phyloP scores from a whole-genome alignment of 805 yeast species.

The Ascoidea rubescens region DNA sequence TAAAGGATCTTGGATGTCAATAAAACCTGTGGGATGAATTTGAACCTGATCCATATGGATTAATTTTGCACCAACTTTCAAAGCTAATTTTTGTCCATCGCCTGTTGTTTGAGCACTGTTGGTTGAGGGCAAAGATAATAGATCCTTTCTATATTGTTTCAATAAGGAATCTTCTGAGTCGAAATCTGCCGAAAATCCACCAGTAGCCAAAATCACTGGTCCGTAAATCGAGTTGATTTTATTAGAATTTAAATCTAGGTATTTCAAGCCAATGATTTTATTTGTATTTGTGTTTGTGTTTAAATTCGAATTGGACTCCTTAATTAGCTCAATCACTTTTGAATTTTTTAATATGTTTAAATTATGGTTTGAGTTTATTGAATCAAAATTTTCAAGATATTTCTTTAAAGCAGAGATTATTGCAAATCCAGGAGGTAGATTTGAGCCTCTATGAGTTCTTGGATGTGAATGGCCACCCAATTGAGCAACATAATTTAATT shows the following conservation, averaged over 20 bases:
- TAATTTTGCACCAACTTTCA: slow-evolving; percentile 30
- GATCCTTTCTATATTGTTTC: slow-evolving; percentile 30
- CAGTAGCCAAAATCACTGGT: slow-evolving; percentile 38
- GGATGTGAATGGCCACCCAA: slow-evolving; percentile 28
- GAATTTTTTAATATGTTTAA: slow-evolving; percentile 25
- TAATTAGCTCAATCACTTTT: slow-evolving; percentile 21
- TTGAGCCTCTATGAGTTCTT: slow-evolving; percentile 28
- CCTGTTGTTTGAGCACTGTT: slow-evolving; percentile 45
- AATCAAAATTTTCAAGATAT: slow-evolving; percentile 16
- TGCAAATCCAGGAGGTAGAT: slow-evolving; percentile 46
- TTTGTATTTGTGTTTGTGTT: slow-evolving; percentile 3
- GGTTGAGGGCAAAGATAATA: slow-evolving; percentile 34
- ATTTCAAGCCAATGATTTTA: slow-evolving; percentile 28
- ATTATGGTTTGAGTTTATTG: slow-evolving; percentile 12
- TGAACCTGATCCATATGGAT: slow-evolving; percentile 48
- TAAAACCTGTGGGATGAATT: slow-evolving; percentile 50
- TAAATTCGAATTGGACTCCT: slow-evolving; percentile 12
- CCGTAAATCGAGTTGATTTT: slow-evolving; percentile 16
- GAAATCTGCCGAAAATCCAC: slow-evolving; percentile 38
- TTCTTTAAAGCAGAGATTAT: slow-evolving; percentile 32
- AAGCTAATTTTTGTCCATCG: slow-evolving; percentile 41
- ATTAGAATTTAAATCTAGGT: slow-evolving; percentile 18
- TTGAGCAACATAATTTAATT: slow-evolving; percentile 20
- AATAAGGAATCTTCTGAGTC: slow-evolving; percentile 23
- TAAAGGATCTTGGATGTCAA: slow-evolving; percentile 26